These are phyloP conservation scores for Lactarius evosmus DNA, from an alignment of 768 basidiomycete genomes.

Conservation along the genomic window DNA sequence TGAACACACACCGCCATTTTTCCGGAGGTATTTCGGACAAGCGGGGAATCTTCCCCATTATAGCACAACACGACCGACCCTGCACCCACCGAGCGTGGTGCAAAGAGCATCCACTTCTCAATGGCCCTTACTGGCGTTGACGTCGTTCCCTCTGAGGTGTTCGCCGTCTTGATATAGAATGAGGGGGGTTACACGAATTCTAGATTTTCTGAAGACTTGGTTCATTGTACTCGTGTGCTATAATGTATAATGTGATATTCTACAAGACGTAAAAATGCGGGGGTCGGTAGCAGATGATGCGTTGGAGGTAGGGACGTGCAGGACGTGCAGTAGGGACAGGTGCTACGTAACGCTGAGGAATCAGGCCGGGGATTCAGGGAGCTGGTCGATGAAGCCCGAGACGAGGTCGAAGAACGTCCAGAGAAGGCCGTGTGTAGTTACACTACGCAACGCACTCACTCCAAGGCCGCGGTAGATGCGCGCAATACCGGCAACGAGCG, in stretches of 20 bases:
- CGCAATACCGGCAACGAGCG: constrained; percentile 69
- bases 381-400: constrained; percentile 65
- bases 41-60: too few relatives aligned
- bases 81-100: too few relatives aligned
- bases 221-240: constrained; percentile 20
- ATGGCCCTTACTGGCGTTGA: too few relatives aligned
- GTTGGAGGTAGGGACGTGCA: constrained; percentile 13
- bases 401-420: constrained; percentile 92
- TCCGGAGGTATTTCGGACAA: neutral
- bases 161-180: neutral
- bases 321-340: constrained; percentile 12
- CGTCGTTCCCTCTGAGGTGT: neutral
- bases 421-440: constrained; percentile 88
- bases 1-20: too few relatives aligned
- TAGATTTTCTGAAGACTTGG: neutral
- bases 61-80: neutral
- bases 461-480: constrained; percentile 92
- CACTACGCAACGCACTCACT: constrained; percentile 87
- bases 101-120: neutral
- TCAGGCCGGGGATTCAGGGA: constrained; percentile 35
- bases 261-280: constrained; percentile 21
- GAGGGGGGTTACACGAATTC: neutral
- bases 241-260: constrained; percentile 25
- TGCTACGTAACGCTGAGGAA: too few relatives aligned
- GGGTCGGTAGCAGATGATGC: constrained; percentile 13